These are phyloP conservation scores for Caryopteris hybrid DNA, from an alignment of 305 asterid species.

Conservation along the genomic window DNA sequence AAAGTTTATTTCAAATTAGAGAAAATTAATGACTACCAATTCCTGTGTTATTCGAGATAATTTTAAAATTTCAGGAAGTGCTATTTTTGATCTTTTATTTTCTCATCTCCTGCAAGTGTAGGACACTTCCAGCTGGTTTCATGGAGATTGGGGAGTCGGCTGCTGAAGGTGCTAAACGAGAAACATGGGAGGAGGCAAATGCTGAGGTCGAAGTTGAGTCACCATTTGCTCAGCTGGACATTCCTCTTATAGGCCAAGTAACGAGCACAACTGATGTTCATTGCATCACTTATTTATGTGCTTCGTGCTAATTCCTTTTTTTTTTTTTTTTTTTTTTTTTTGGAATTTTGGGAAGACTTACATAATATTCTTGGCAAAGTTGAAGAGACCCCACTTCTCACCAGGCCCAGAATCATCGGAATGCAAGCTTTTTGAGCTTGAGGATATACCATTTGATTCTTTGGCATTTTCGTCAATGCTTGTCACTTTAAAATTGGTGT, in stretches of 20 bases:
- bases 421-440: constrained; percentile 66
- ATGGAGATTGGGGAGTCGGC: constrained; percentile 98
- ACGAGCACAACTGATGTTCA: constrained; percentile 15
- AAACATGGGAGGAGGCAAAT: constrained; percentile 95
- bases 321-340: constrained; percentile 10
- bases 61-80: background rate
- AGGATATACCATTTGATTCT: constrained; percentile 87
- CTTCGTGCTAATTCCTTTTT: background rate
- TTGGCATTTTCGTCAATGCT: constrained; percentile 94
- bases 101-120: constrained; percentile 17
- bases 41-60: background rate
- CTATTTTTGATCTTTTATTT: background rate
- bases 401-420: constrained; percentile 96
- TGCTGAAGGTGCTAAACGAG: constrained; percentile 85
- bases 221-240: constrained; percentile 87
- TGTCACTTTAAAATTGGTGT: constrained; percentile 79
- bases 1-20: background rate
- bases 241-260: constrained; percentile 96
- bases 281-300: background rate
- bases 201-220: constrained; percentile 87
- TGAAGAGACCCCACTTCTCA: constrained; percentile 76
- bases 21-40: background rate
- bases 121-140: constrained; percentile 99
- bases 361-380: constrained; percentile 85
- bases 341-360: constrained; percentile 82